Base-by-base conservation (phyloP, 2,329 filamentous ascomycete species). In the Botrytis elliptica region DNA sequence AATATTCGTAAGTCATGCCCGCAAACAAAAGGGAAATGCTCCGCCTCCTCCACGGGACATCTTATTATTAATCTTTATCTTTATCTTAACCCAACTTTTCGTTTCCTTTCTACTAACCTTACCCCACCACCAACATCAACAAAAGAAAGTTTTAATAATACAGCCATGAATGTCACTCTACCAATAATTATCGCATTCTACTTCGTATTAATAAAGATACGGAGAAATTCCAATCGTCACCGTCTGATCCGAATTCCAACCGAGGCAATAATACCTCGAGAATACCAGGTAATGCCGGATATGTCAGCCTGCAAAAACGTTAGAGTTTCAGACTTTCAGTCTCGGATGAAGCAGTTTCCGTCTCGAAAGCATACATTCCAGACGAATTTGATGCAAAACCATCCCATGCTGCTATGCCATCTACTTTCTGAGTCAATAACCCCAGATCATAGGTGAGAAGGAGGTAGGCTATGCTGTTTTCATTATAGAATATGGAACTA, bases 301-400 rank as follows among this genome's bases (percentile, higher is more conserved):
- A 68, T 57, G 65, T 42, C 49, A 68, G 49, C 49, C 10, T 5
- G n/a, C 44, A 44, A 33, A 46, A 29, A 38, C 29, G 16, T 46
- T 46, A 7, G 22, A 36, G 44, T 65, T 42, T 66, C 62, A 44
- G n/a, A 57, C n/a, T 29, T 57, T 57, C 52, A 38, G 18, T 63
- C 70, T 67, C 70, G 70, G 70, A 72, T 72, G 49, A 72, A 67
- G 62, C 49, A 46, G 36, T n/a, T 25, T 36, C n/a, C 38, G 70
- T 59, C 25, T 67, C 70, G 18, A 72, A 57, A 67, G n/a, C 36
- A 42, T 52, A 40, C 42, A 65, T 71, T 71, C 69, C 42, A 52
- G 22, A 64, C 69, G 42, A 52, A 9, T 71, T 5, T 52, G 42
- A 71, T 63, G 7, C 33, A 10, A 33, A 38, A 62, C 46, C 68